Evolutionary conservation across 306 rosid species (phyloP).

Genomic region (Hippophae rhamnoides): DNA sequence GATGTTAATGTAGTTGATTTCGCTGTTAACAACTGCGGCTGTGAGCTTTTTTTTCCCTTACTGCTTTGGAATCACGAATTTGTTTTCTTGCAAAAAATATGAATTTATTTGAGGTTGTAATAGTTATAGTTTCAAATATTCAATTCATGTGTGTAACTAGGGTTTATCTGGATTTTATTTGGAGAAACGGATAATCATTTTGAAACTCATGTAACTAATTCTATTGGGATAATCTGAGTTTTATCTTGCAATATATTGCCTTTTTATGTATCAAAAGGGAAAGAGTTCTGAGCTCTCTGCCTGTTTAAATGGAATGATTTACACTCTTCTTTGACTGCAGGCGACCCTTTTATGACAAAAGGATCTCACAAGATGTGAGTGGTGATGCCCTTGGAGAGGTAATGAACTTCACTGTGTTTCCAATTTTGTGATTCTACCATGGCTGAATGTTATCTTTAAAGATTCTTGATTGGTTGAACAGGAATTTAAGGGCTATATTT

Average conservation of each 20-base stretch:
- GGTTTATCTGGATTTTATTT: no score
- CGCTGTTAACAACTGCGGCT: slow-evolving; percentile 27
- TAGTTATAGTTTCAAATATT: no score
- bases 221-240: background rate
- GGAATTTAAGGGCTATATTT: slow-evolving; percentile 51
- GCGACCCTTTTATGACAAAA: slow-evolving; percentile 51
- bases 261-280: background rate
- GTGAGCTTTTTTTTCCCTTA: slow-evolving; percentile 14
- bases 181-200: no score
- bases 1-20: no score
- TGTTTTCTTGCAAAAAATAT: no score
- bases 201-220: no score
- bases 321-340: slow-evolving; percentile 10
- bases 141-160: no score
- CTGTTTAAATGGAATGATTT: background rate
- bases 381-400: slow-evolving; percentile 61
- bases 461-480: slow-evolving; percentile 2
- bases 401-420: background rate
- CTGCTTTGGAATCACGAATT: background rate
- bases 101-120: no score
- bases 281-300: background rate
- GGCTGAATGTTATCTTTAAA: background rate
- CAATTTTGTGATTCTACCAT: background rate
- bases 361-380: slow-evolving; percentile 55
- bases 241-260: background rate